Base-by-base conservation (phyloP, 2,329 filamentous ascomycete genomes). In the Penicillium thymicola region DNA sequence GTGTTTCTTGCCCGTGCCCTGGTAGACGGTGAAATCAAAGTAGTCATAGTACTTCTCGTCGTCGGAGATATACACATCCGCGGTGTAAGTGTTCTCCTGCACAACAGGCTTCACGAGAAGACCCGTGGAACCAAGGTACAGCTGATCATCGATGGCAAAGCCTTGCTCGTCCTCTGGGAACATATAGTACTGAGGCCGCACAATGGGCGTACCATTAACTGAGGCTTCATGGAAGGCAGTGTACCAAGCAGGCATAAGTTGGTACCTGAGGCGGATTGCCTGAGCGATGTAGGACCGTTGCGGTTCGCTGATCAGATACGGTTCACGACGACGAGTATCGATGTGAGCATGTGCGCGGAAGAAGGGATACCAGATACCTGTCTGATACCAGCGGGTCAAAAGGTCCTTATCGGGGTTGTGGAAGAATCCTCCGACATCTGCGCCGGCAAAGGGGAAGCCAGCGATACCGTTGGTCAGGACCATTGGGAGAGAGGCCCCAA, bases 301-400 rank as follows among this genome's bases (percentile, higher is more conserved):
- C 0, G 92, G 92, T 59, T 94, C 89, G 11, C 89, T 89, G 11
- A 87, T 81, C 56, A 97, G 80, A 71, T 97, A 99, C 3, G 94
- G 94, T 77, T 99, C 94, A 51, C 94, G 89, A 27, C 94, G 89
- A 44, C 94, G 90, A 38, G 94, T 89, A 70, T 99, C 94, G 59
- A 97, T 97, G 74, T 99, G 94, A 7, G 94, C 94, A 72, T 99
- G 94, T 2, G 86, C 94, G 59, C 94, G 90, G 89, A 97, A 96
- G 80, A 97, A 99, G 8, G 94, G 94, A 73, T 97, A 97, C 81
- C 96, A 99, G 54, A 90, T 90, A 60, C 94, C 94, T 34, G 92
- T 86, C 75, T 99, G 94, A 76, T 96, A 99, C 94, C 94, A 99
- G 38, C 94, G 87, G 11, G 90, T 89, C 65, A 96, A 82, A 23